Evolutionary conservation across 2,329 filamentous ascomycete species (phyloP).

Genomic region (Mariannaea elegans): DNA sequence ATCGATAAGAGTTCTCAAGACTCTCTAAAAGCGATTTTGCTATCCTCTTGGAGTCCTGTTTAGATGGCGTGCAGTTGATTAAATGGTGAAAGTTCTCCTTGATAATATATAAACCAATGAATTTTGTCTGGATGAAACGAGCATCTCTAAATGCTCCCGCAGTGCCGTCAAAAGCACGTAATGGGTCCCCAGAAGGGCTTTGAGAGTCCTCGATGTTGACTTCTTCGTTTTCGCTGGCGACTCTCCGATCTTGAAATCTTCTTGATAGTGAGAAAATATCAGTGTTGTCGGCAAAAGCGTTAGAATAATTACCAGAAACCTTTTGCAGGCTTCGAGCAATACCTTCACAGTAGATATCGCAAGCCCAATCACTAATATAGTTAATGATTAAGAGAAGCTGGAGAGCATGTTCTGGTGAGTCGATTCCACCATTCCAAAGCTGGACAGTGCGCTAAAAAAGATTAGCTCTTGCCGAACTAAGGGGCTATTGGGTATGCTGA

Average conservation of each 20-base stretch:
- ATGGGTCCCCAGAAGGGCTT: background rate
- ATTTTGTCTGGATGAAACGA: slow-evolving; percentile 1
- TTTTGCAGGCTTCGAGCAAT: slow-evolving; percentile 14
- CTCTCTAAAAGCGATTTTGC: background rate
- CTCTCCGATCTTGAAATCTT: background rate
- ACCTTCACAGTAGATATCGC: slow-evolving; percentile 28
- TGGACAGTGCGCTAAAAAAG: slow-evolving; percentile 3
- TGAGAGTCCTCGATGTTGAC: background rate
- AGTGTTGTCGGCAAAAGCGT: background rate
- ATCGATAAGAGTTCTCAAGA: background rate
- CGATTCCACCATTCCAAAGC: slow-evolving; percentile 22
- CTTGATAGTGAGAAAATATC: slow-evolving; percentile 1
- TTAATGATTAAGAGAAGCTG: slow-evolving; percentile 33
- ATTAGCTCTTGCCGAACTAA: too few relatives aligned
- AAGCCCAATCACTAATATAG: slow-evolving; percentile 34
- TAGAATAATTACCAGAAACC: background rate
- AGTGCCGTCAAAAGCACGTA: background rate
- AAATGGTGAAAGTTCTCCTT: slow-evolving; percentile 3
- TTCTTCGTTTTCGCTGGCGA: background rate
- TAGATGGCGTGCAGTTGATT: background rate
- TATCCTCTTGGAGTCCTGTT: background rate
- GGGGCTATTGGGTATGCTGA: background rate
- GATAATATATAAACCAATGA: background rate
- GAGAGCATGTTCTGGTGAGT: slow-evolving; percentile 22
- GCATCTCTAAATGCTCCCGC: slow-evolving; percentile 2